Base-by-base conservation (phyloP, 2,329 filamentous ascomycete species). In the Aspergillus ibericus region DNA sequence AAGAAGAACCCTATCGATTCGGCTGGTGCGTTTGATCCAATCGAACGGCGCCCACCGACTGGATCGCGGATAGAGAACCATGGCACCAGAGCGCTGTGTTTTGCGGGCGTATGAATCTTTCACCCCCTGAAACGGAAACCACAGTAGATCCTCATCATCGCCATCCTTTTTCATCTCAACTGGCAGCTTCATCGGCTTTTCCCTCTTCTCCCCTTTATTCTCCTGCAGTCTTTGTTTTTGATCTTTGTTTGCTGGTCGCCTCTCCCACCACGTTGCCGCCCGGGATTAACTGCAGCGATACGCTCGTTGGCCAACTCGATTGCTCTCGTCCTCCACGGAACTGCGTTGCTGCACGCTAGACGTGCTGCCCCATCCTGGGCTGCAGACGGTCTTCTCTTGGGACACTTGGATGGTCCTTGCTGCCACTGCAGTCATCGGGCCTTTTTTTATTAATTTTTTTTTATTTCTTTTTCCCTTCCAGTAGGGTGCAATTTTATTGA, bases 61-160 rank as follows among this genome's bases (percentile, higher is more conserved):
- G 22, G 25, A 34, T 42, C 18, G 44, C 38, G 42, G 34, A 34
- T 35, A 50, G 22, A 32, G 59, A 65, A 60, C 61, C 61, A 62
- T 57, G 63, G 60, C 56, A 55, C 56, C 48, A 29, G 32, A 50
- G 38, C 15, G 34, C 59, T 52, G 48, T 60, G 52, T 63, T 59
- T 64, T 58, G 60, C 56, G 46, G 34, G 55, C 40, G 58, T 65
- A 64, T 47, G 51, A 54, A 58, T 44, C 40, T 53, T 53, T 36
- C 51, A 53, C 52, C 65, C 65, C 65, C 65, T 67, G 65, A 67
- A 67, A 67, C 62, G 56, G 51, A 55, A 60, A 57, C 47, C 38
- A 29, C 40, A 62, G 63, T 66, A 66, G 63, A 67, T 67, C 63
- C 62, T 66, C 62, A 66, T 67, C 55, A 62, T 65, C 59, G 60